These are phyloP conservation scores for Fusarium ambrosium DNA, from an alignment of 2,329 filamentous ascomycete genomes.

Conservation along the genomic window DNA sequence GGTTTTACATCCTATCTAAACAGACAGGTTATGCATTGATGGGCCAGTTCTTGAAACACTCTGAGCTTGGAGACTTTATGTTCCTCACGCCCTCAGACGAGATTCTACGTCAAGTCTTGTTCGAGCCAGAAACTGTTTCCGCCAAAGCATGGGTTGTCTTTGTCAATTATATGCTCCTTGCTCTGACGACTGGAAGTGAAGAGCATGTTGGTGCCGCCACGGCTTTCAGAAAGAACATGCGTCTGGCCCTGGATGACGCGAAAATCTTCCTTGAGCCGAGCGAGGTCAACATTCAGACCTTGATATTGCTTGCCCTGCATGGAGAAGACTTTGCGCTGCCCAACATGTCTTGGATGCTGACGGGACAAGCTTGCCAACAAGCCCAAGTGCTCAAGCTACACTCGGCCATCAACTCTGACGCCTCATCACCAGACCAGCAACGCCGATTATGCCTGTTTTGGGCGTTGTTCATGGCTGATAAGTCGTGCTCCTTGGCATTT, in stretches of 20 bases:
- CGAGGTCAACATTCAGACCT: not conserved
- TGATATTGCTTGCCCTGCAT: not conserved
- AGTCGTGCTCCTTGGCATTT: not conserved
- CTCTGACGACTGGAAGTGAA: not conserved
- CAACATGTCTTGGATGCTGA: not conserved
- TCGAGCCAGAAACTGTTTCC: not conserved
- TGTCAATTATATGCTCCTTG: not conserved
- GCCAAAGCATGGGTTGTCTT: not conserved
- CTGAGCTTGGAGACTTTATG: not conserved
- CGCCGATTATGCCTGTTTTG: not conserved
- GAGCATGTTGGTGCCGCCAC: not conserved
- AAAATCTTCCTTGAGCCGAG: not conserved
- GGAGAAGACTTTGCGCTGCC: not conserved
- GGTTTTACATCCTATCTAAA: not conserved
- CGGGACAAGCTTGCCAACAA: not conserved
- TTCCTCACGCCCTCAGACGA: not conserved
- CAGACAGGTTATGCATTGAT: not conserved
- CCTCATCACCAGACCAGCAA: not conserved
- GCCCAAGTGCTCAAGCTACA: not conserved
- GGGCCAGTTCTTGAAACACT: not conserved
- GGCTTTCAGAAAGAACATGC: not conserved
- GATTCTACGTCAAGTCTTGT: not conserved
- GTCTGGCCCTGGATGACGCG: not conserved
- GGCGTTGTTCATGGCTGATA: not conserved
- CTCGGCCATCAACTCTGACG: not conserved